Evolutionary conservation across 176 grass and related monocot genomes (phyloP).

Genomic region (Oryza officinalis): DNA sequence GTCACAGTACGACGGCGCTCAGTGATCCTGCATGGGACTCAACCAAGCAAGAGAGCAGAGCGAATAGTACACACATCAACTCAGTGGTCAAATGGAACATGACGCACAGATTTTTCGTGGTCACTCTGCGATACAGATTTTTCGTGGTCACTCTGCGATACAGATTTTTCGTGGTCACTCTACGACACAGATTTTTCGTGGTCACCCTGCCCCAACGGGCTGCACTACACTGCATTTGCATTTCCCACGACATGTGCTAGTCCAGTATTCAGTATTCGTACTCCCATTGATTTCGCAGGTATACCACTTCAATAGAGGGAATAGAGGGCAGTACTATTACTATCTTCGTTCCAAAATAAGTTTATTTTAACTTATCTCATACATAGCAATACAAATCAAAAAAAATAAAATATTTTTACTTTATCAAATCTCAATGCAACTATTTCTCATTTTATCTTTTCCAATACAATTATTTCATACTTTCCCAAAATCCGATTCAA

Average conservation of each 20-base stretch:
- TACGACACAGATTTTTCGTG: neutral
- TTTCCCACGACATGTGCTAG: neutral
- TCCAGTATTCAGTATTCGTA: no score
- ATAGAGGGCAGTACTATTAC: no score
- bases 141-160: neutral
- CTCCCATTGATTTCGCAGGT: neutral
- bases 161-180: neutral
- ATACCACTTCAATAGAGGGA: no score
- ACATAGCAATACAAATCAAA: no score
- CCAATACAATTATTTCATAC: no score
- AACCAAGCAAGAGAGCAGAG: neutral
- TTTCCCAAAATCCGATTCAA: no score
- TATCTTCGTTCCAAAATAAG: no score
- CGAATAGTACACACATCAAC: conserved; percentile 30
- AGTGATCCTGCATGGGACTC: no score
- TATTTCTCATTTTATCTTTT: no score
- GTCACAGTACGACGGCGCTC: neutral
- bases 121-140: neutral
- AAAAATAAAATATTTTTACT: no score
- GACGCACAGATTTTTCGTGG: neutral
- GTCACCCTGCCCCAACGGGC: neutral
- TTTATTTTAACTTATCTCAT: no score
- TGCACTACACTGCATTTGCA: neutral
- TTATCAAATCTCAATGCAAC: no score
- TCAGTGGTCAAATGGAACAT: conserved; percentile 1